These are phyloP conservation scores for Mycena leptocephala DNA, from an alignment of 768 basidiomycete species.

Conservation along the genomic window DNA sequence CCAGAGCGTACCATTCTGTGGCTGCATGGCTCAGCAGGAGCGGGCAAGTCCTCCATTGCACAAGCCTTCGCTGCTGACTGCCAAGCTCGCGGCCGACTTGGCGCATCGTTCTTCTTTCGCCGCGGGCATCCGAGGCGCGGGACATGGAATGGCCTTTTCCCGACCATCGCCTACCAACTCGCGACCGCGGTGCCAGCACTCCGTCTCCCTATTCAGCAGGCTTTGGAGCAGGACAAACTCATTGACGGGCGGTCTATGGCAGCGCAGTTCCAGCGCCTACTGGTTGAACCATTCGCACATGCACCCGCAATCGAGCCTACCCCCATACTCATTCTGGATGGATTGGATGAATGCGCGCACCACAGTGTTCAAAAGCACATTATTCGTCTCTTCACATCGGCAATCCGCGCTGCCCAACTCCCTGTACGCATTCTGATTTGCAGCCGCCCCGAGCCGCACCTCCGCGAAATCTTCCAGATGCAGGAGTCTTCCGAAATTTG, in stretches of 20 bases:
- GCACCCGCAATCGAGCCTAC: too few relatives aligned
- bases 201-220: constrained; percentile 9
- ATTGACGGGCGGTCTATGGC: constrained; percentile 17
- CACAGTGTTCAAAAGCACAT: not conserved
- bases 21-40: not conserved
- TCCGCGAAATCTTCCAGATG: not conserved
- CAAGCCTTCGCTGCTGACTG: constrained; percentile 13
- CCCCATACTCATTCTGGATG: not conserved
- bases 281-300: constrained; percentile 24
- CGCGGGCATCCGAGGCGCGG: constrained; percentile 42
- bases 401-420: not conserved
- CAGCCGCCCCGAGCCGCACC: constrained; percentile 7
- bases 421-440: not conserved
- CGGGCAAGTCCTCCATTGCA: not conserved
- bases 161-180: constrained; percentile 48
- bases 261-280: constrained; percentile 32
- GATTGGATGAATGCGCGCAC: constrained; percentile 4
- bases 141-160: constrained; percentile 40
- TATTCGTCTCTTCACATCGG: not conserved
- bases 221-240: constrained; percentile 24
- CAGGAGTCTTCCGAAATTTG: not conserved
- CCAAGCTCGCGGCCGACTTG: constrained; percentile 33
- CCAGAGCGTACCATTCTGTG: not conserved
- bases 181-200: constrained; percentile 13
- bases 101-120: constrained; percentile 53